These are phyloP conservation scores for Zymoseptoria brevis DNA, from an alignment of 2,329 filamentous ascomycete genomes.

Conservation along the genomic window DNA sequence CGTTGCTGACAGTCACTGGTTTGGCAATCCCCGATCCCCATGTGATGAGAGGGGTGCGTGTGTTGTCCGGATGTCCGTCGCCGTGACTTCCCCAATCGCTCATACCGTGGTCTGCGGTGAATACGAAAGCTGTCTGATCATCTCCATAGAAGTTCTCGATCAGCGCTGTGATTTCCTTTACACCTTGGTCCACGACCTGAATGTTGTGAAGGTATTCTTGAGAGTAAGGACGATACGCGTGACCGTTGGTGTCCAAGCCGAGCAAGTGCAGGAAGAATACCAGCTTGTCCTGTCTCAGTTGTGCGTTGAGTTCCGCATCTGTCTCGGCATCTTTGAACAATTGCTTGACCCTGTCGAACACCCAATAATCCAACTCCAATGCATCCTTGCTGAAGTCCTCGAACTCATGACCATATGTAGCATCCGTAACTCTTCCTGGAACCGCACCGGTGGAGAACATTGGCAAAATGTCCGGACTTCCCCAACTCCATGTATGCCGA, in stretches of 20 bases:
- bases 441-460: conserved; percentile 96
- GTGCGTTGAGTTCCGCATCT: conserved; percentile 65
- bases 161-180: conserved; percentile 71
- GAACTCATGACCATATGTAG: conserved; percentile 70
- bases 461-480: conserved; percentile 89
- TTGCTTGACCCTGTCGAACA: conserved; percentile 86
- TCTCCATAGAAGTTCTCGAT: conserved; percentile 78
- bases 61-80: conserved; percentile 95
- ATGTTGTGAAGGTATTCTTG: conserved; percentile 93
- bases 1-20: conserved; percentile 51
- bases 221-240: conserved; percentile 81
- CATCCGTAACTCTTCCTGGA: conserved; percentile 78
- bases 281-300: conserved; percentile 71
- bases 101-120: conserved; percentile 98
- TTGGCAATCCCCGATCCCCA: conserved; percentile 89
- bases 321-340: conserved; percentile 72
- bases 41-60: conserved; percentile 79
- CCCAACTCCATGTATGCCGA: conserved; percentile 97
- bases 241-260: conserved; percentile 84
- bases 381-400: conserved; percentile 88
- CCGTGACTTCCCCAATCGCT: conserved; percentile 99
- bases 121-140: conserved; percentile 84
- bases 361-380: conserved; percentile 78
- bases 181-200: conserved; percentile 84
- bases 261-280: conserved; percentile 95